These are phyloP conservation scores for Pseudozyma pruni DNA, from an alignment of 1,284 basidiomycete genomes.

Conservation along the genomic window DNA sequence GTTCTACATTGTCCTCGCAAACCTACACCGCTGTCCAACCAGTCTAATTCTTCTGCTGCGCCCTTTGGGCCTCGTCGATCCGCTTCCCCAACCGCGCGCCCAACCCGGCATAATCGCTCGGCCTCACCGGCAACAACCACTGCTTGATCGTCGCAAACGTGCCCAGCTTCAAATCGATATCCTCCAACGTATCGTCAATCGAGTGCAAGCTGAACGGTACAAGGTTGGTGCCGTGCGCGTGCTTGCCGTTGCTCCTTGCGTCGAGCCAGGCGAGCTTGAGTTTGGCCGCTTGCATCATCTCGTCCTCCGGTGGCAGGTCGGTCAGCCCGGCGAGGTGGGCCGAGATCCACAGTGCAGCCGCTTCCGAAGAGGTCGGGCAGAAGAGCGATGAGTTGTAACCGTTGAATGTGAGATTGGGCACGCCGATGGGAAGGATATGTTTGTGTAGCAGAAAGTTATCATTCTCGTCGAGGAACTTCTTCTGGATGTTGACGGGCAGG, in stretches of 20 bases:
- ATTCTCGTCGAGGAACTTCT: slow-evolving; percentile 50
- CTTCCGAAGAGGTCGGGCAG: slow-evolving; percentile 57
- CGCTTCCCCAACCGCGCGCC: slow-evolving; percentile 16
- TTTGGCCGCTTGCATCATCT: slow-evolving; percentile 32
- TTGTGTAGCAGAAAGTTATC: slow-evolving; percentile 57
- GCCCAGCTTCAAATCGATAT: slow-evolving; percentile 43
- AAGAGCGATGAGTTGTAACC: slow-evolving; percentile 58
- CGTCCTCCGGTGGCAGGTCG: slow-evolving; percentile 30
- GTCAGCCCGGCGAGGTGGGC: slow-evolving; percentile 50
- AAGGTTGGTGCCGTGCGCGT: slow-evolving; percentile 53
- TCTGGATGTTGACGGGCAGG: slow-evolving; percentile 31
- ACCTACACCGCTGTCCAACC: too few species aligned
- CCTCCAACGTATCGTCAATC: slow-evolving; percentile 56
- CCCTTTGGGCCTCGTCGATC: slow-evolving; percentile 12
- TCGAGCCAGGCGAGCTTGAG: slow-evolving; percentile 55
- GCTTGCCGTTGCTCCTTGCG: slow-evolving; percentile 53
- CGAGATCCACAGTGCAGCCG: slow-evolving; percentile 54
- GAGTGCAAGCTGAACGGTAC: slow-evolving; percentile 59
- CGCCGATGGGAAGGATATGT: slow-evolving; percentile 50
- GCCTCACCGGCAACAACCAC: slow-evolving; percentile 58
- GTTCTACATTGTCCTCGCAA: too few species aligned
- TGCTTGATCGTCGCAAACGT: slow-evolving; percentile 31
- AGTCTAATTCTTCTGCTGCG: slow-evolving; percentile 1
- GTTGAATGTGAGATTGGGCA: slow-evolving; percentile 56
- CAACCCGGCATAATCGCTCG: slow-evolving; percentile 26